phyloP scores from a whole-genome alignment of 805 yeast species.

The Pichia kluyveri region DNA sequence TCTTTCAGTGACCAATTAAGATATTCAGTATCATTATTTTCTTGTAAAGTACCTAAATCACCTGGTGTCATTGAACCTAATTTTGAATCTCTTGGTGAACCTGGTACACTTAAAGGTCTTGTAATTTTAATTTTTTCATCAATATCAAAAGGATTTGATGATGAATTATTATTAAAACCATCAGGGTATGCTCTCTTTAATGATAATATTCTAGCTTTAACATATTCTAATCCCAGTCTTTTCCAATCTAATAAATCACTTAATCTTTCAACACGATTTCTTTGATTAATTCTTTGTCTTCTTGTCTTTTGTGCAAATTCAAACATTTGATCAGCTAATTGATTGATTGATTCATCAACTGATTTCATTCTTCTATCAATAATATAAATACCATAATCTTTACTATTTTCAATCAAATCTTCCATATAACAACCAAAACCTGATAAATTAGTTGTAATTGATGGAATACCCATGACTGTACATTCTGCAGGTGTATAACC shows the following conservation, averaged over 20 bases:
- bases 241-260: slow-evolving; percentile 94
- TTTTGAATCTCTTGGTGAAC: slow-evolving; percentile 75
- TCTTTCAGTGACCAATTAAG: slow-evolving; percentile 45
- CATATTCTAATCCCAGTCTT: slow-evolving; percentile 94
- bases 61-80: slow-evolving; percentile 85
- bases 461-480: slow-evolving; percentile 98
- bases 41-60: slow-evolving; percentile 93
- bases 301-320: slow-evolving; percentile 83
- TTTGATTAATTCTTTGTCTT: slow-evolving; percentile 94
- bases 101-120: slow-evolving; percentile 93
- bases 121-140: slow-evolving; percentile 58
- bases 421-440: slow-evolving; percentile 99
- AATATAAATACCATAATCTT: slow-evolving; percentile 94
- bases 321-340: slow-evolving; percentile 81
- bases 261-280: slow-evolving; percentile 92
- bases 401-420: slow-evolving; percentile 86
- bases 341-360: slow-evolving; percentile 89
- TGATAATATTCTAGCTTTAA: slow-evolving; percentile 88
- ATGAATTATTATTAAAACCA: slow-evolving; percentile 42
- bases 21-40: slow-evolving; percentile 80
- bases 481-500: slow-evolving; percentile 99
- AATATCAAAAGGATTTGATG: slow-evolving; percentile 27
- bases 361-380: slow-evolving; percentile 90
- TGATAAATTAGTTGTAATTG: slow-evolving; percentile 89
- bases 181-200: slow-evolving; percentile 92